Conservation (phyloP, 1,284 basidiomycete genomes). For the Microbotryomycetes sp. region DNA sequence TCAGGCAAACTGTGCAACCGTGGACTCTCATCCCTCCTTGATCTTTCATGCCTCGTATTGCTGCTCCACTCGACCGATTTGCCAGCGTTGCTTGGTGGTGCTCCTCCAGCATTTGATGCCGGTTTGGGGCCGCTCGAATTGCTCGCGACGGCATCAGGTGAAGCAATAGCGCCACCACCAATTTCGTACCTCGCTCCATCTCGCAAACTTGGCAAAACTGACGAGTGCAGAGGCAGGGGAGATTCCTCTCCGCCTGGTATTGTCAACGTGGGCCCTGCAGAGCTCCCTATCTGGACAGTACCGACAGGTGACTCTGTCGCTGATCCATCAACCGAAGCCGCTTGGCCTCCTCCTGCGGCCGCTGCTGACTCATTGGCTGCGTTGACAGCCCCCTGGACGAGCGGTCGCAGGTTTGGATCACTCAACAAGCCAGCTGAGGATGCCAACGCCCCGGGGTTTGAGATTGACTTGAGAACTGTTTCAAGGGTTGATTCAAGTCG, state of each 20-base stretch:
- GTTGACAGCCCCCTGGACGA: background rate
- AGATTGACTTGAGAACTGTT: conserved; percentile 52
- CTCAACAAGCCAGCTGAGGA: conserved; percentile 19
- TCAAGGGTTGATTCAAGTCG: conserved; percentile 91
- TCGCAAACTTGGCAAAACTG: background rate
- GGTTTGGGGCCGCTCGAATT: background rate
- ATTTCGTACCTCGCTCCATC: background rate
- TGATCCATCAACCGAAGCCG: no score
- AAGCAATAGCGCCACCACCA: background rate
- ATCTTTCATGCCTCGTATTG: background rate
- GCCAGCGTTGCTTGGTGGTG: background rate
- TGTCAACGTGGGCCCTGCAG: background rate
- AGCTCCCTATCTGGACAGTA: no score
- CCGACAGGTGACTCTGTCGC: no score
- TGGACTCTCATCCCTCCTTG: conserved; percentile 44
- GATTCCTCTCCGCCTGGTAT: background rate
- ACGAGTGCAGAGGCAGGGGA: background rate
- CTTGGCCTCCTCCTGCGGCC: background rate
- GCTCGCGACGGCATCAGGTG: background rate
- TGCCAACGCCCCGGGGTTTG: conserved; percentile 23
- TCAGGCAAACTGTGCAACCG: conserved; percentile 84
- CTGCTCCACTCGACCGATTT: background rate
- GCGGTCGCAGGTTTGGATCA: conserved; percentile 8
- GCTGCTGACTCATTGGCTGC: background rate
- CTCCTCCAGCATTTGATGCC: background rate